phyloP scores from a whole-genome alignment of 225 moss, liverwort and hornwort species.

The Thuidium tamariscinum region DNA sequence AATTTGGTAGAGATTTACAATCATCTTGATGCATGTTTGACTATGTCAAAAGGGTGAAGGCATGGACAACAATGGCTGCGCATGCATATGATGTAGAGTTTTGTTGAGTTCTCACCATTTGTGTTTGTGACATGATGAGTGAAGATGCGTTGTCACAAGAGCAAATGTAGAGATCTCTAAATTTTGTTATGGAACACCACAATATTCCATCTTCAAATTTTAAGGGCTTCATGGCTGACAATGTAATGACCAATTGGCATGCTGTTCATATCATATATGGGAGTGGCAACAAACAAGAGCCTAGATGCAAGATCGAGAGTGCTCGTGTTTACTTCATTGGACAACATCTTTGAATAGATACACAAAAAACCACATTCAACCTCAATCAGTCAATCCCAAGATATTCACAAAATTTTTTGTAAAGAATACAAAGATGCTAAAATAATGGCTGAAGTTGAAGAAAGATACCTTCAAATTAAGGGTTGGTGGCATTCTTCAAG shows the following conservation, averaged over 20 bases:
- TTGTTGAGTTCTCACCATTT: background rate
- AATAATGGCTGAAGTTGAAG: background rate
- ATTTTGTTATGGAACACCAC: fast-evolving
- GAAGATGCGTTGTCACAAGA: fast-evolving
- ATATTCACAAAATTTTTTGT: background rate
- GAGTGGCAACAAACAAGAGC: background rate
- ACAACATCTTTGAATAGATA: background rate
- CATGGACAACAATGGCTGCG: fast-evolving
- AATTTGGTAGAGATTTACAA: fast-evolving
- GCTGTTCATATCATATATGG: background rate
- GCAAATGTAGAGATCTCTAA: fast-evolving
- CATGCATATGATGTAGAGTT: fast-evolving
- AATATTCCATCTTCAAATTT: background rate
- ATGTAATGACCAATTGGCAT: background rate
- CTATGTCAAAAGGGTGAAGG: background rate
- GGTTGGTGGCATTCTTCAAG: background rate
- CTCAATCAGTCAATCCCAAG: background rate
- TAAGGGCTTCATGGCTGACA: background rate
- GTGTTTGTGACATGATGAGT: background rate
- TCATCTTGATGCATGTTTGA: background rate
- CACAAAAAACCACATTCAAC: fast-evolving
- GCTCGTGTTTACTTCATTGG: background rate
- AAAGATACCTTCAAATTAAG: background rate
- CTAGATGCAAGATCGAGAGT: background rate
- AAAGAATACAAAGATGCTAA: background rate